Evolutionary conservation across 2,329 filamentous ascomycete genomes (phyloP).

Genomic region (Pseudocercospora ulei): DNA sequence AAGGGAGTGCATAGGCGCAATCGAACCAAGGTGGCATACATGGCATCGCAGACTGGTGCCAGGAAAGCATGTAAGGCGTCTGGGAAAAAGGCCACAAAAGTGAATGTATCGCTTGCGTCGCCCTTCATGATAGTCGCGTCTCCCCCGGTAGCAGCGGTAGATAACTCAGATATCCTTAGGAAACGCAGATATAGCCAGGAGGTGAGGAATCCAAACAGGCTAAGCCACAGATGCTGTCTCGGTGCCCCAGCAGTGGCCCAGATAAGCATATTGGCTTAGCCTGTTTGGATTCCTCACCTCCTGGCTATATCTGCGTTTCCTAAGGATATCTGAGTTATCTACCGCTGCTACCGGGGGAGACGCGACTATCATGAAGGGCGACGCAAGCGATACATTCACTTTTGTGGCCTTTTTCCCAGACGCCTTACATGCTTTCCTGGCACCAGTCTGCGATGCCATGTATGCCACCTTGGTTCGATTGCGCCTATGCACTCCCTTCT

Average conservation of each 20-base stretch:
- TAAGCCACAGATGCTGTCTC: conserved; percentile 69
- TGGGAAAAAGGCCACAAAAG: conserved; percentile 92
- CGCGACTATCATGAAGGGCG: conserved; percentile 58
- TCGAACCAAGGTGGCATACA: conserved; percentile 67
- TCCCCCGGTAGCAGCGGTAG: conserved; percentile 42
- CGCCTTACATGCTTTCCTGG: conserved; percentile 65
- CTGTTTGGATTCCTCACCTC: conserved; percentile 73
- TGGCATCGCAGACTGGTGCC: conserved; percentile 58
- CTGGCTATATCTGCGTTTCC: conserved; percentile 96
- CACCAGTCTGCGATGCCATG: conserved; percentile 61
- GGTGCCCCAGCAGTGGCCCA: conserved; percentile 53
- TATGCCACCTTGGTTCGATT: conserved; percentile 67
- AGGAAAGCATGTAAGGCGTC: conserved; percentile 70
- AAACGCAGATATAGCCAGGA: conserved; percentile 96
- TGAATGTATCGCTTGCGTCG: conserved; percentile 91
- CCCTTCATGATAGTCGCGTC: conserved; percentile 56
- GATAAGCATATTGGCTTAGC: conserved; percentile 66
- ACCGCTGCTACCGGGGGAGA: conserved; percentile 44
- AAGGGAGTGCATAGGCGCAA: conserved; percentile 77
- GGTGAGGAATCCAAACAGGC: conserved; percentile 69
- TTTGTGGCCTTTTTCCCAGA: conserved; percentile 94
- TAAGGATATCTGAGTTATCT: conserved; percentile 54
- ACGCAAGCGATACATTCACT: conserved; percentile 91
- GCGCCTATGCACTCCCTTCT: conserved; percentile 75
- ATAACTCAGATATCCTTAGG: conserved; percentile 59